Evolutionary conservation across 129 eudicot species (phyloP).

Genomic region (Tagetes patula): DNA sequence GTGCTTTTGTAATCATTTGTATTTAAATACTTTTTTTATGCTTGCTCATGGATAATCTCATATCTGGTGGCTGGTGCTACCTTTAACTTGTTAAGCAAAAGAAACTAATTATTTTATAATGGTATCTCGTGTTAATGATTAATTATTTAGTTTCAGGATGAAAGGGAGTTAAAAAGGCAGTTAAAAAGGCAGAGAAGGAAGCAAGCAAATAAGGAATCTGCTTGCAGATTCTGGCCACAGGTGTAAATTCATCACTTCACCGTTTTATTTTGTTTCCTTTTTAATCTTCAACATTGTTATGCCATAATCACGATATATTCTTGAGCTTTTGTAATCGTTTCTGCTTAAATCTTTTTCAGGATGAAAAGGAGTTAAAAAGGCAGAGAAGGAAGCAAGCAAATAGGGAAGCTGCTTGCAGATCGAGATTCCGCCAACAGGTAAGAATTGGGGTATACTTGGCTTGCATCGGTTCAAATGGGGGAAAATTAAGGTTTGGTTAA

Average conservation of each 20-base stretch:
- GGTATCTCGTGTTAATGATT: constrained; percentile 19
- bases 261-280: too few relatives aligned
- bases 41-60: constrained; percentile 2
- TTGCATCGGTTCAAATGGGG: background rate
- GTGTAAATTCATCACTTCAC: too few relatives aligned
- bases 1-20: background rate
- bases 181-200: constrained; percentile 88
- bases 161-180: constrained; percentile 90
- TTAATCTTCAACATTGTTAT: too few relatives aligned
- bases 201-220: constrained; percentile 97
- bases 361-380: constrained; percentile 89
- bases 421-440: constrained; percentile 94
- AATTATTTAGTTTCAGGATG: constrained; percentile 56
- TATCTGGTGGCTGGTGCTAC: background rate
- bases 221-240: constrained; percentile 56
- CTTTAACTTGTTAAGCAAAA: constrained; percentile 5
- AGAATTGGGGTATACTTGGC: background rate
- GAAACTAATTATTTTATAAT: background rate
- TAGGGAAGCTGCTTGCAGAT: constrained; percentile 95
- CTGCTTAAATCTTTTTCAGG: constrained; percentile 32
- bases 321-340: too few relatives aligned
- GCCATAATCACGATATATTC: too few relatives aligned
- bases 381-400: constrained; percentile 94
- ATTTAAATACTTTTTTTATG: constrained; percentile 12
- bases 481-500: background rate